Evolutionary conservation across 83 land plant genomes (phyloP), one percentile per base, ranked within the genome.

Genomic region (Picea abies): DNA sequence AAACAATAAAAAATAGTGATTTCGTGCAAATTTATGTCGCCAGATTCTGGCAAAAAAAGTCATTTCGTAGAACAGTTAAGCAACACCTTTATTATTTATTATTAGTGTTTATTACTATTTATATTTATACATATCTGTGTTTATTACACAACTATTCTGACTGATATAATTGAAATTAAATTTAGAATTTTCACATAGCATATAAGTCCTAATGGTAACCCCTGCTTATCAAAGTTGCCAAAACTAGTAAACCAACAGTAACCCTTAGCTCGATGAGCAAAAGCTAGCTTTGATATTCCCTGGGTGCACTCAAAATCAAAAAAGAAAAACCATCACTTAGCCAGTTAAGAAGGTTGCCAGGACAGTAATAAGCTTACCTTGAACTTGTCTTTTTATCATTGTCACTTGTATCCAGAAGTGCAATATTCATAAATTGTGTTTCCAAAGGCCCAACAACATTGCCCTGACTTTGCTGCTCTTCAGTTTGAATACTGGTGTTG

Each of bases 351-450:
- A 72, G 19, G 25, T 12, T 44, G 76, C 15, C 14, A 72, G 56
- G 23, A 41, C 49, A 20, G n/a, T 44, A 10, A 20, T 72, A 72
- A 72, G 11, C 76, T 72, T 72, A 41, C 76, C 23, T 44, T 73
- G 22, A 44, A 73, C 47, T 73, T 73, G 77, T 41, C 47, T n/a
- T 73, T 73, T 23, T 73, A 44, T 44, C 56, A 17, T 22, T 73
- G n/a, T 73, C 77, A 73, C 77, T 73, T 73, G 41, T 12, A 47
- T 73, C 77, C 25, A 73, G 39, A 73, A 44, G 58, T 52, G 1
- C 77, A 41, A 44, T 47, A n/a, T 73, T 44, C 39, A 44, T 20
- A 73, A 7, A 73, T 22, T n/a, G 49, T 44, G 12, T 39, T 73
- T 73, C 12, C 7, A 44, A 44, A 73, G 26, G 25, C 26, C 47